A percentile compares a stretch with the other conserved stretches of the same genome.
Evolutionary conservation across 768 basidiomycete species (phyloP).

Genomic region (Flagelloscypha sp.): DNA sequence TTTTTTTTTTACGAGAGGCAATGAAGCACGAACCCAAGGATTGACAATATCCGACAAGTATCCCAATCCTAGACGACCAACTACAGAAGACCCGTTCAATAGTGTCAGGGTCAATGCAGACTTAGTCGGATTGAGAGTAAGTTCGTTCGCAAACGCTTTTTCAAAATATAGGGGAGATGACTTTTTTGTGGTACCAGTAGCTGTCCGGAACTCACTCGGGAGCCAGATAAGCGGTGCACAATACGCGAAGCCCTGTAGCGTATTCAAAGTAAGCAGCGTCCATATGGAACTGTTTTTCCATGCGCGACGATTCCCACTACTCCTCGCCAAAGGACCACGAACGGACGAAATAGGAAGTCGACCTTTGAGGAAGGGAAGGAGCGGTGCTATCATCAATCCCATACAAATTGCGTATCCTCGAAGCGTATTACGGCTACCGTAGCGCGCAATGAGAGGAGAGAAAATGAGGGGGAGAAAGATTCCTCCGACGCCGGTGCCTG

Average conservation of each 20-base stretch:
- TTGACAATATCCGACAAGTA: conserved; percentile 20
- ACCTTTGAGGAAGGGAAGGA: conserved; percentile 17
- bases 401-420: conserved; percentile 17
- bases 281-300: conserved; percentile 12
- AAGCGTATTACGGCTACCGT: conserved; percentile 16
- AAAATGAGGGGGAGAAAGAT: conserved; percentile 18
- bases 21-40: conserved; percentile 9
- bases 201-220: conserved; percentile 13
- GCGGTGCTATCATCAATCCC: conserved; percentile 11
- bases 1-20: no score
- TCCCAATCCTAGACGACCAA: conserved; percentile 19
- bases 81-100: conserved; percentile 18
- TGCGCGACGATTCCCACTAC: no score
- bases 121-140: conserved; percentile 14
- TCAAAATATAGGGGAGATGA: not conserved
- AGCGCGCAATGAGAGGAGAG: conserved; percentile 17
- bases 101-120: conserved; percentile 17
- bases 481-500: conserved; percentile 20
- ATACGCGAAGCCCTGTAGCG: conserved; percentile 18
- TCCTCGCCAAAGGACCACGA: conserved; percentile 5
- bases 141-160: conserved; percentile 17
- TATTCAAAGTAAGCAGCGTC: conserved; percentile 16
- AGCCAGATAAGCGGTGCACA: conserved; percentile 20
- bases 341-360: conserved; percentile 15
- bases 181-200: not conserved